Evolutionary conservation across 495 filamentous ascomycete species (phyloP), one percentile per base, ranked within the genome.

Genomic region (Penicillium taxi): DNA sequence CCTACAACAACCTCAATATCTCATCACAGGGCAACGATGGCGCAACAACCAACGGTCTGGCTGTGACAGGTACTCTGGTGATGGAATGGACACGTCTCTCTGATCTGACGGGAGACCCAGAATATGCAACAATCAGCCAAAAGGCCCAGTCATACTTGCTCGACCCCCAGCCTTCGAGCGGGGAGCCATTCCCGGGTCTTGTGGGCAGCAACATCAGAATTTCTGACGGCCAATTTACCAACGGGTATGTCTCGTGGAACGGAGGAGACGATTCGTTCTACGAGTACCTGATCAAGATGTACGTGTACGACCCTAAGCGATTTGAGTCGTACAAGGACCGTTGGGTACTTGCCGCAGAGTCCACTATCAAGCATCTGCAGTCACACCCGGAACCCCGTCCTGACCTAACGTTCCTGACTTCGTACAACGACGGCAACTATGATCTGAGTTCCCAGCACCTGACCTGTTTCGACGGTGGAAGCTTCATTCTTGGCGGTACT

Each of bases 221-320:
- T 40, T 47, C 44, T 0, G 75, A 67, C 4, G 87, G 86, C n/a
- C 13, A 66, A 5, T 91, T 93, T 45, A 38, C 66, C 2, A 75
- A 91, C 42, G 67, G 72, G 12, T 41, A 39, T 7, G 86, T 89
- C 27, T 80, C 82, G 15, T 95, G 88, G 88, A 74, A 77, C 42
- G 86, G 83, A 31, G 82, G 84, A 7, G 74, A 73, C 28, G 88
- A 95, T 59, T 83, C 77, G 16, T 91, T 80, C 64, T 94, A 94
- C 58, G 87, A 95, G 63, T 95, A 95, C 46, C 72, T 94, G 16
- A 81, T 95, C 56, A 95, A 95, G 69, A 90, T 91, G 84, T 93
- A 80, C 48, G 60, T 93, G 43, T 94, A 94, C 53, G 81, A 88
- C 52, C 70, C 80, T 8, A 37, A 58, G 22, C 73, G 77, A 6